Base-by-base conservation (phyloP, 768 basidiomycete genomes). In the Amanita exitialis region DNA sequence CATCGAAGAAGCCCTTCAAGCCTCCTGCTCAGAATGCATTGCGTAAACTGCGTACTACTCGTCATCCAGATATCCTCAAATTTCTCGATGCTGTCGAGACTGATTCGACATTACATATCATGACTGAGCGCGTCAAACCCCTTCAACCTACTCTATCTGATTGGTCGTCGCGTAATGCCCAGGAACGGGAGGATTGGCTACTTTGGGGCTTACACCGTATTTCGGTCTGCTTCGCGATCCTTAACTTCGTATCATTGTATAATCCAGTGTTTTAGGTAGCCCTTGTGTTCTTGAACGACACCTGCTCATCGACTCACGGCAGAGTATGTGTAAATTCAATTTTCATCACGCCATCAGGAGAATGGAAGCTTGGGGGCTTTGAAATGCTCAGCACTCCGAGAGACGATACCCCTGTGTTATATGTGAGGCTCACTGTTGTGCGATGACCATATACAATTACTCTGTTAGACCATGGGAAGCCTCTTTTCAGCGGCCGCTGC, bases 311-410 rank as follows among this genome's bases (percentile, higher is more conserved):
- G 2, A 88, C 89, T 0, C 92, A 96, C 58, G 93, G 91, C 18
- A 87, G 83, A 57, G 61, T 94, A 51, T 71, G 80, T 53, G 64
- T 77, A n/a, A 75, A 77, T 52, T 82, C 89, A 1, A 79, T 97
- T 52, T 97, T 96, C 61, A 80, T 96, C 47, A 91, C 95, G 0
- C 83, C 86, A 0, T 89, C 91, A 0, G 90, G 95, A 4, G 96
- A 99, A 69, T 98, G 95, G 96, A 90, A 90, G 61, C 70, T 99
- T 6, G 94, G 90, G 16, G 95, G 95, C 0, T 93, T 98, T 60
- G 96, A 99, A 60, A 68, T 95, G 0, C 65, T 96, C 55, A 92
- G 90, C 58, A 89, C 77, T 57, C 76, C 84, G 7, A 87, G 82
- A 58, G 94, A 97, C 47, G 82, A 88, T 12, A 64, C 73, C 41